Percentiles rank a stretch among this genome's conserved stretches.
Evolutionary conservation across 345 rosid species (phyloP).

Genomic region (Iberis pinnata): DNA sequence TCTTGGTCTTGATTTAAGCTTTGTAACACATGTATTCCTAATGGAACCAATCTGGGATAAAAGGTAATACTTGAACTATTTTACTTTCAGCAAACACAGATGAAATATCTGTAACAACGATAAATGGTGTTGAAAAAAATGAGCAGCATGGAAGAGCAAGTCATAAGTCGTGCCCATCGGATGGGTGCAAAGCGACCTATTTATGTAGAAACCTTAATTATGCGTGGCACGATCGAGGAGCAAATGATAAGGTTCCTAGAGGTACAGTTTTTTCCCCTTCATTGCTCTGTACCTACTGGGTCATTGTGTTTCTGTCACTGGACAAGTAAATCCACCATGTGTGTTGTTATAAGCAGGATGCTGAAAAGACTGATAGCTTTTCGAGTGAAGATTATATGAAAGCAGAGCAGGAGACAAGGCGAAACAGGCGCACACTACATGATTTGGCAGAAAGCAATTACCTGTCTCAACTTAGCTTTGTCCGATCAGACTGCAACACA

Average conservation of each 20-base stretch:
- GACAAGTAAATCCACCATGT: too few species aligned
- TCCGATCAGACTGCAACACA: conserved; percentile 37
- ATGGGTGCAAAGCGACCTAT: conserved; percentile 92
- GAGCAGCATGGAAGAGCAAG: conserved; percentile 91
- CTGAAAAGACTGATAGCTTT: conserved; percentile 47
- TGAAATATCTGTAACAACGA: too few species aligned
- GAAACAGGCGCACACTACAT: conserved; percentile 56
- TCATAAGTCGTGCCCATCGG: conserved; percentile 85
- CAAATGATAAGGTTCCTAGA: conserved; percentile 80
- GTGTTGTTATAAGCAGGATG: conserved; percentile 43
- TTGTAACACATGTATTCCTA: conserved; percentile 71
- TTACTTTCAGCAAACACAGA: background rate
- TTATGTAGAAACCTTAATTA: conserved; percentile 78
- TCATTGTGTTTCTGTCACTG: conserved; percentile 3
- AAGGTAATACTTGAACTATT: conserved; percentile 43
- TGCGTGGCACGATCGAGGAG: conserved; percentile 87
- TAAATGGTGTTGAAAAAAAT: conserved; percentile 19
- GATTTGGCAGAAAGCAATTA: conserved; percentile 89
- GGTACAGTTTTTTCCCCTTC: conserved; percentile 31
- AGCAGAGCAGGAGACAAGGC: conserved; percentile 31
- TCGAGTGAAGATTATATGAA: conserved; percentile 44
- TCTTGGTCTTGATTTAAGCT: conserved; percentile 94
- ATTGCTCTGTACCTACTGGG: background rate
- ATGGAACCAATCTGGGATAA: conserved; percentile 99
- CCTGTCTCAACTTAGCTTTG: conserved; percentile 56